phyloP scores from a whole-genome alignment of 2,329 filamentous ascomycete genomes.

The Moelleriella libera region DNA sequence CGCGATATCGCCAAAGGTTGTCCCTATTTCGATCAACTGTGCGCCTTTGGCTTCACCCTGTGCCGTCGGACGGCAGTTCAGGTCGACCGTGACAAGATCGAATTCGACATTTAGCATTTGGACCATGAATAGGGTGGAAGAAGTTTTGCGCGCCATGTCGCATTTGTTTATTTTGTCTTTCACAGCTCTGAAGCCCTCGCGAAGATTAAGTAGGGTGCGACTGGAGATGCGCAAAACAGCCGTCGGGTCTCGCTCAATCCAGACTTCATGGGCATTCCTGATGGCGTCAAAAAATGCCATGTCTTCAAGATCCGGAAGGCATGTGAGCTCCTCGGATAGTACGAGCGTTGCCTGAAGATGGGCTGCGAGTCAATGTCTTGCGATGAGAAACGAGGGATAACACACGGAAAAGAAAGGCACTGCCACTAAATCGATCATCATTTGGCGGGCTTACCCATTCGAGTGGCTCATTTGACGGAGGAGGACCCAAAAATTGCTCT shows the following conservation, averaged over 20 bases:
- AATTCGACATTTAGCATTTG: slow-evolving; percentile 9
- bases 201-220: slow-evolving; percentile 10
- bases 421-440: too few species aligned
- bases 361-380: too few species aligned
- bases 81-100: slow-evolving; percentile 9
- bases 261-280: slow-evolving; percentile 14
- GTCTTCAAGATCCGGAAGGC: slow-evolving; percentile 12
- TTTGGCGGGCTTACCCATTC: background rate
- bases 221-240: slow-evolving; percentile 14
- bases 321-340: slow-evolving; percentile 13
- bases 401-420: too few species aligned
- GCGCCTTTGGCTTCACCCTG: background rate
- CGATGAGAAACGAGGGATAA: too few species aligned
- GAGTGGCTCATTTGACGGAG: background rate
- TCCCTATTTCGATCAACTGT: background rate
- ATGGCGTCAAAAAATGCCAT: slow-evolving; percentile 12
- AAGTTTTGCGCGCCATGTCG: slow-evolving; percentile 12
- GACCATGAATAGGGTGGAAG: slow-evolving; percentile 12
- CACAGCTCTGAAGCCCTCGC: slow-evolving; percentile 12
- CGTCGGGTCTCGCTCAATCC: slow-evolving; percentile 13
- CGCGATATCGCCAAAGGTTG: background rate
- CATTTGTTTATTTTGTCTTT: slow-evolving; percentile 19
- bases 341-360: slow-evolving; percentile 11
- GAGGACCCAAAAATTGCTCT: background rate
- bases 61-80: slow-evolving; percentile 11